Conservation (phyloP, 768 basidiomycete species). For the Amanita inopinata region DNA sequence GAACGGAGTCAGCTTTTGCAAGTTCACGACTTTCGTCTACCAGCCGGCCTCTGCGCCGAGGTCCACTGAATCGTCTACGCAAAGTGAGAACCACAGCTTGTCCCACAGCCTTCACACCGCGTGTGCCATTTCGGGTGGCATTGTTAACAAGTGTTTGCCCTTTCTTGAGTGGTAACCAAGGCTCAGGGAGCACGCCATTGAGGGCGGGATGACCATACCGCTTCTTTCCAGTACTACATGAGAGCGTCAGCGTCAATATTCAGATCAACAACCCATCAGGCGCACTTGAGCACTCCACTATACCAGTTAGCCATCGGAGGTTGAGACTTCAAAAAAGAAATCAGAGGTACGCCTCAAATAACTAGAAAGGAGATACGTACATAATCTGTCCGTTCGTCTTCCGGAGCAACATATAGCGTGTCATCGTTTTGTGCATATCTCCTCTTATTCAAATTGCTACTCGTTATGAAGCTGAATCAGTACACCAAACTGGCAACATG, state of each 20-base stretch:
- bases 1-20: neutral
- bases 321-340: conserved; percentile 53
- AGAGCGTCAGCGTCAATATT: neutral
- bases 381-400: conserved; percentile 88
- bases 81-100: conserved; percentile 78
- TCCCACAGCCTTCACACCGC: conserved; percentile 30
- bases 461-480: conserved; percentile 2
- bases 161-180: conserved; percentile 89
- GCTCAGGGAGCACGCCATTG: conserved; percentile 85
- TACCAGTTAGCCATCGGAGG: conserved; percentile 97
- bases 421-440: conserved; percentile 93
- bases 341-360: conserved; percentile 9
- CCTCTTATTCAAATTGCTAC: conserved; percentile 72
- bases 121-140: conserved; percentile 22
- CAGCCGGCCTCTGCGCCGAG: conserved; percentile 24
- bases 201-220: conserved; percentile 94
- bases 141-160: conserved; percentile 67
- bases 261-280: conserved; percentile 12
- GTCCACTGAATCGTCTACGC: conserved; percentile 56
- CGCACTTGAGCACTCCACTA: conserved; percentile 80
- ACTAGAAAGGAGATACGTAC: conserved; percentile 26
- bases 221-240: conserved; percentile 75
- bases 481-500: neutral
- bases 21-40: conserved; percentile 14
- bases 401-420: conserved; percentile 89